Conservation (phyloP, 306 rosid genomes). For the Pueraria montana region DNA sequence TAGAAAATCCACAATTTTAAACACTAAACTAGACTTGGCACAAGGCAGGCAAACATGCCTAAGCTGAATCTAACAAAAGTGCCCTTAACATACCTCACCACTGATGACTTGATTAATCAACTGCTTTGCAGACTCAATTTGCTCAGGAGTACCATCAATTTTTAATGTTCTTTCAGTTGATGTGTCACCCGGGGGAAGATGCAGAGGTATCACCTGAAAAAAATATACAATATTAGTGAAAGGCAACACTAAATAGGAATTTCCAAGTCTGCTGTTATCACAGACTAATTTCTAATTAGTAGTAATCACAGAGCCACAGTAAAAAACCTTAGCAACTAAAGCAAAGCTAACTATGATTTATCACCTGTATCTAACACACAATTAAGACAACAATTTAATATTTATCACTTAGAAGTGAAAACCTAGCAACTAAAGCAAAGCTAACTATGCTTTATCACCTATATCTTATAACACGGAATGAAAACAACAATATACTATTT, state of each 20-base stretch:
- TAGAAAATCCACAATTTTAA: not conserved
- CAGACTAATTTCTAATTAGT: not conserved
- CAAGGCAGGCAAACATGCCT: constrained; percentile 34
- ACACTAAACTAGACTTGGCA: constrained; percentile 32
- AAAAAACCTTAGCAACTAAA: not conserved
- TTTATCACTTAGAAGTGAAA: constrained; percentile 9
- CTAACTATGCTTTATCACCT: not conserved
- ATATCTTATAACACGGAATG: not conserved
- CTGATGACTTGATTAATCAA: constrained; percentile 86
- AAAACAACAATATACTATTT: not conserved
- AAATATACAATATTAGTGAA: not conserved
- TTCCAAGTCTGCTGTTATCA: not conserved
- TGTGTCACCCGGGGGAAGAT: constrained; percentile 97
- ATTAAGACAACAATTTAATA: not conserved
- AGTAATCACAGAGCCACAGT: not conserved
- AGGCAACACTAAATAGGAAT: not conserved
- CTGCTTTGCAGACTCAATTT: constrained; percentile 88
- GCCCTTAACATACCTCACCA: constrained; percentile 81
- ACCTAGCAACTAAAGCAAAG: constrained; percentile 57
- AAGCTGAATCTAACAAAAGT: constrained; percentile 45
- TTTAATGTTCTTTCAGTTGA: constrained; percentile 87
- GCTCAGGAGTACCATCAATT: constrained; percentile 90
- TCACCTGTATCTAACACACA: not conserved
- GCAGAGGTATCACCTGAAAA: constrained; percentile 92
- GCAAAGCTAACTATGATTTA: not conserved